Evolutionary conservation across 257 asterid species (phyloP).

Genomic region (Petunia axillaris): DNA sequence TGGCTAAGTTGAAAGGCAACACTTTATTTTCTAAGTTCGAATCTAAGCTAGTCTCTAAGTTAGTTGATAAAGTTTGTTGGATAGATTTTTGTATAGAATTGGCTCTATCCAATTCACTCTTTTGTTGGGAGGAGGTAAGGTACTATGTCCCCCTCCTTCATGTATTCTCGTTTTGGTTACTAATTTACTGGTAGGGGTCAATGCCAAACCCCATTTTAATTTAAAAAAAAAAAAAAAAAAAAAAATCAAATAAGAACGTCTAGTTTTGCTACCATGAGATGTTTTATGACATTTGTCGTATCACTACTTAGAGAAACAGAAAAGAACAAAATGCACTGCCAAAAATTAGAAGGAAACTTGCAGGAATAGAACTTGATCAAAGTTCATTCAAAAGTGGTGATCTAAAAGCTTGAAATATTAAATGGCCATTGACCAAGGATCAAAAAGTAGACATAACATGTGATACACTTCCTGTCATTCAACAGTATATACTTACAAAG

Average conservation of each 20-base stretch:
- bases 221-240: too few relatives aligned
- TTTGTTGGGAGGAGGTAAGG: too few relatives aligned
- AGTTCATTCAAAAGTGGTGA: neutral
- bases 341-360: neutral
- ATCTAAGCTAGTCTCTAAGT: too few relatives aligned
- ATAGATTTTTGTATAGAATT: too few relatives aligned
- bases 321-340: neutral
- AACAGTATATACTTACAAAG: neutral
- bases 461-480: neutral
- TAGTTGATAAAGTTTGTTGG: too few relatives aligned
- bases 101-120: too few relatives aligned
- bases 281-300: neutral
- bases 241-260: neutral
- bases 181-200: too few relatives aligned
- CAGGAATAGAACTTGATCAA: neutral
- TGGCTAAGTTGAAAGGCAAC: too few relatives aligned
- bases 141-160: too few relatives aligned
- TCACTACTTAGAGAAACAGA: neutral
- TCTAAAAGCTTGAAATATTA: neutral
- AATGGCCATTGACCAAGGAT: neutral
- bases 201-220: too few relatives aligned
- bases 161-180: too few relatives aligned
- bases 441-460: neutral
- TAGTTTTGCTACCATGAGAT: neutral
- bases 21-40: too few relatives aligned